A percentile compares a stretch with the other conserved stretches of the same genome.
These are phyloP conservation scores for Geotrichum phurueaensis DNA, from an alignment of 1,139 yeast genomes.

Conservation along the genomic window DNA sequence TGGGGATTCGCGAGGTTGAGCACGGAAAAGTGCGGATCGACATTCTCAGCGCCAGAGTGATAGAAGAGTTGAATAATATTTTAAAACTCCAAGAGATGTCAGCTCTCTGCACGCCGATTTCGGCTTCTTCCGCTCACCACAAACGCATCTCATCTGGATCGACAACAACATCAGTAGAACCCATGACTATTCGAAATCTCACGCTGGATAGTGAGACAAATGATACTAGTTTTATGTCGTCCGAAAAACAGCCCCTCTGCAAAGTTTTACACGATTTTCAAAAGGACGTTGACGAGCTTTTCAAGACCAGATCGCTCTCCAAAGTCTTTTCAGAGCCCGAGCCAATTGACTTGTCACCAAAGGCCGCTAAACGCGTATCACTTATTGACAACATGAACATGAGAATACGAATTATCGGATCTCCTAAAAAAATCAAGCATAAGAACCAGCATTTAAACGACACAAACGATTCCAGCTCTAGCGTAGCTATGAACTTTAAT, in stretches of 20 bases:
- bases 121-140: neutral
- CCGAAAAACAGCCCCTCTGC: neutral
- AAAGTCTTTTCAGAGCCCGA: neutral
- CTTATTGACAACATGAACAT: conserved; percentile 14
- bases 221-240: conserved; percentile 7
- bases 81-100: conserved; percentile 19
- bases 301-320: neutral
- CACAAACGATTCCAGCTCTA: neutral
- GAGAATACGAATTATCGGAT: neutral
- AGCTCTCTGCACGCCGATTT: neutral
- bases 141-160: neutral
- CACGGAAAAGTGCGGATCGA: conserved; percentile 51
- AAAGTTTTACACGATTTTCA: neutral
- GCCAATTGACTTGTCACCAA: neutral
- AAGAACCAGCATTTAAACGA: neutral
- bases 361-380: conserved; percentile 3
- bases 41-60: conserved; percentile 68
- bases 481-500: neutral
- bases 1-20: neutral
- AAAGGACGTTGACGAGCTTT: neutral
- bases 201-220: conserved; percentile 1
- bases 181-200: conserved; percentile 1
- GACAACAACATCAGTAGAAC: neutral
- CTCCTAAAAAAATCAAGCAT: neutral
- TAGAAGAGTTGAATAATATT: conserved; percentile 57